Conservation (phyloP, 345 rosid genomes). For the Streptanthus diversifolius region DNA sequence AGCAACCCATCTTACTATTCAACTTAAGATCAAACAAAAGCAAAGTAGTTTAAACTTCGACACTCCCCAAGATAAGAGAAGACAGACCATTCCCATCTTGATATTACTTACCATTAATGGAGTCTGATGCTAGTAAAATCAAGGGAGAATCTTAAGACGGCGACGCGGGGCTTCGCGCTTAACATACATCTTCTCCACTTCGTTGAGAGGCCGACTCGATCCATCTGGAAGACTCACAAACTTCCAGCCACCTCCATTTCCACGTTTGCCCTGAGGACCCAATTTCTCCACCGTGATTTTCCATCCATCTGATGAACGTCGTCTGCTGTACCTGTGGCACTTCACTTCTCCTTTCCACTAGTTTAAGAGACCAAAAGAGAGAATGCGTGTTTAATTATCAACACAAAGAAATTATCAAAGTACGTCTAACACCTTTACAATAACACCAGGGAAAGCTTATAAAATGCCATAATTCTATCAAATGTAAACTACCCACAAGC, state of each 20-base stretch:
- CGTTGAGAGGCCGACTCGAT: slow-evolving; percentile 77
- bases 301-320: slow-evolving; percentile 84
- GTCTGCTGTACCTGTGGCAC: slow-evolving; percentile 83
- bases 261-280: slow-evolving; percentile 76
- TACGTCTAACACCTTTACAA: not conserved
- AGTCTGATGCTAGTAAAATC: slow-evolving; percentile 25
- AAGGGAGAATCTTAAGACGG: slow-evolving; percentile 75
- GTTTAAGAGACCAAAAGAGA: slow-evolving; percentile 3
- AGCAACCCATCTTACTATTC: slow-evolving; percentile 25
- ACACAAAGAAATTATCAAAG: not conserved
- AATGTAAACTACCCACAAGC: not conserved
- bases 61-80: not conserved
- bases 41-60: slow-evolving; percentile 3
- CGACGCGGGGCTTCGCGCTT: slow-evolving; percentile 80
- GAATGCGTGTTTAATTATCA: not conserved
- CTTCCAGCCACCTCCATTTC: slow-evolving; percentile 94
- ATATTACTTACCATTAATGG: not conserved
- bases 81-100: slow-evolving; percentile 10
- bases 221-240: slow-evolving; percentile 90
- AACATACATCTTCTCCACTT: slow-evolving; percentile 76
- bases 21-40: slow-evolving; percentile 8
- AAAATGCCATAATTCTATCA: not conserved
- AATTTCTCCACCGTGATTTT: slow-evolving; percentile 77
- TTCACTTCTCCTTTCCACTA: slow-evolving; percentile 78
- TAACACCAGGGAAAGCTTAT: not conserved